A percentile compares a stretch with the other conserved stretches of the same genome.
phyloP scores from a whole-genome alignment of 2,329 filamentous ascomycete species.

The Tolypocladium album region DNA sequence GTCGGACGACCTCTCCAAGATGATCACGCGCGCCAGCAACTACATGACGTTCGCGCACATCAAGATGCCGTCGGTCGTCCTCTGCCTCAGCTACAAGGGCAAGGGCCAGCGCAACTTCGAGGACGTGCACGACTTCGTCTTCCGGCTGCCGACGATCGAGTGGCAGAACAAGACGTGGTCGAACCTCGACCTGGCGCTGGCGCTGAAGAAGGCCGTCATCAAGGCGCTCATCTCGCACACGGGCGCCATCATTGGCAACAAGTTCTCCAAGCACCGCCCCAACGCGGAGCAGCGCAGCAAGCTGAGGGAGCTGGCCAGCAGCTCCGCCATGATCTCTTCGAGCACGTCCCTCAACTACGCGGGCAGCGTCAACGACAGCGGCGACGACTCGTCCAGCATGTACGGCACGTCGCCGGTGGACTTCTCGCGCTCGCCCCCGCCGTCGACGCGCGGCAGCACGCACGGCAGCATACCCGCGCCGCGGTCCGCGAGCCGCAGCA shows the following conservation, averaged over 20 bases:
- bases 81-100: conserved; percentile 94
- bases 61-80: conserved; percentile 86
- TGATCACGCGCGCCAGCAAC: conserved; percentile 89
- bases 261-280: conserved; percentile 82
- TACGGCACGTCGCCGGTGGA: conserved; percentile 44
- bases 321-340: conserved; percentile 49
- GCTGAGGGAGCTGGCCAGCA: conserved; percentile 75
- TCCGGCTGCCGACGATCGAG: conserved; percentile 86
- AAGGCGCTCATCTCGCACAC: conserved; percentile 91
- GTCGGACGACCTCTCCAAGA: conserved; percentile 87
- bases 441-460: conserved; percentile 37
- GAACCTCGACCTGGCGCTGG: conserved; percentile 85
- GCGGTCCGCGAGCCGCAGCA: conserved; percentile 38
- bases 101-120: conserved; percentile 91
- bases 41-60: conserved; percentile 97
- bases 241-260: conserved; percentile 94
- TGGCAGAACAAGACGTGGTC: conserved; percentile 99
- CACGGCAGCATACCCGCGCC: conserved; percentile 35
- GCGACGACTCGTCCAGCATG: conserved; percentile 46
- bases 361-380: conserved; percentile 38
- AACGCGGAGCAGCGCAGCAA: conserved; percentile 68
- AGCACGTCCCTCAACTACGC: conserved; percentile 23
- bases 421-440: conserved; percentile 48
- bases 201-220: conserved; percentile 89
- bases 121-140: conserved; percentile 95